Conservation (phyloP, 306 rosid species). For the Glycyrrhiza uralensis region DNA sequence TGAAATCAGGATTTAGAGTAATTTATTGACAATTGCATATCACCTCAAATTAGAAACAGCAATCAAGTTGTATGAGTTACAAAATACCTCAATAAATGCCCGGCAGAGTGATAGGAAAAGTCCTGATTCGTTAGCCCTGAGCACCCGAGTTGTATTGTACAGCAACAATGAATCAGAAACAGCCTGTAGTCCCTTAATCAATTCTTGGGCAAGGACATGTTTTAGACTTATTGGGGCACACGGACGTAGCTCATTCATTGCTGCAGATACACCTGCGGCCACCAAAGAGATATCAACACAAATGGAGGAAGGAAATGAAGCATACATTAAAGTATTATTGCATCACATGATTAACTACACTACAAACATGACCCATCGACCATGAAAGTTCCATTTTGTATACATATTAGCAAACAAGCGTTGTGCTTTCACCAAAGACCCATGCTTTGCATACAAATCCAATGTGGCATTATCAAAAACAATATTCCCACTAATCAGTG, state of each 20-base stretch:
- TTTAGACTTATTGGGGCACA: slow-evolving; percentile 94
- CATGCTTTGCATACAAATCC: too few relatives aligned
- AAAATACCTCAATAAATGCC: slow-evolving; percentile 77
- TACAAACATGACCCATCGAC: slow-evolving; percentile 7
- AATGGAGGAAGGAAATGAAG: neutral
- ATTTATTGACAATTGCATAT: neutral
- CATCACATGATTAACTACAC: slow-evolving; percentile 3
- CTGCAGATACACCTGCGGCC: slow-evolving; percentile 91
- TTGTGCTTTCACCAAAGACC: too few relatives aligned
- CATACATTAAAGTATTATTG: neutral
- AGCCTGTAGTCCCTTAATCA: slow-evolving; percentile 73
- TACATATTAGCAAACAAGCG: too few relatives aligned
- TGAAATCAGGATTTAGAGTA: neutral
- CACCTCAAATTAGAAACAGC: neutral
- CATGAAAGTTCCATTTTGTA: neutral
- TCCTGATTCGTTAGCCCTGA: slow-evolving; percentile 80
- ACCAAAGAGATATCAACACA: slow-evolving; percentile 29
- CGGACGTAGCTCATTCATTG: slow-evolving; percentile 93
- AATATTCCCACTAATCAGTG: too few relatives aligned
- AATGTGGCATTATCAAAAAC: too few relatives aligned
- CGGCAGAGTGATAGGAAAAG: slow-evolving; percentile 95
- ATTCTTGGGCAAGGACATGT: slow-evolving; percentile 74
- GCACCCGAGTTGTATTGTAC: slow-evolving; percentile 80
- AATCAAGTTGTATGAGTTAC: neutral
- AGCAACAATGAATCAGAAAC: slow-evolving; percentile 81